Conservation (phyloP, 345 rosid genomes). For the Linum lewisii region DNA sequence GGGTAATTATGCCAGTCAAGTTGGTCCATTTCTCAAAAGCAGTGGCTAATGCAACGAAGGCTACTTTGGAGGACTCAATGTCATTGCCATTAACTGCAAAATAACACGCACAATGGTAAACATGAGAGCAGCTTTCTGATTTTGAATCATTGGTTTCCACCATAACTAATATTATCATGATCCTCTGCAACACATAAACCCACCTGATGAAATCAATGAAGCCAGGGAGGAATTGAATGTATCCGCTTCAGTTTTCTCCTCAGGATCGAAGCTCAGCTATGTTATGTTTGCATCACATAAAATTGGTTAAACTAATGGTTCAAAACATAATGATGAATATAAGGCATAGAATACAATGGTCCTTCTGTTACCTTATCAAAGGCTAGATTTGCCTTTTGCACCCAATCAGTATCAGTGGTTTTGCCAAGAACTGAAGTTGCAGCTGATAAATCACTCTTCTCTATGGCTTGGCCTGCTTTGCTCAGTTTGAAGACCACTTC, state of each 20-base stretch:
- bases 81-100: slow-evolving; percentile 59
- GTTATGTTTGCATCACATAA: neutral
- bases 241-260: slow-evolving; percentile 61
- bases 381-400: slow-evolving; percentile 55
- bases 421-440: slow-evolving; percentile 72
- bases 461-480: slow-evolving; percentile 86
- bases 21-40: slow-evolving; percentile 79
- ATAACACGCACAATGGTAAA: slow-evolving; percentile 1
- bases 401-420: slow-evolving; percentile 62
- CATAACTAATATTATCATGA: neutral
- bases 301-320: neutral
- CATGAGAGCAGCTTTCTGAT: neutral
- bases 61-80: slow-evolving; percentile 60
- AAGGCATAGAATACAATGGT: no score
- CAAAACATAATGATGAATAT: neutral
- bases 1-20: slow-evolving; percentile 54
- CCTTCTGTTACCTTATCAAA: slow-evolving; percentile 47
- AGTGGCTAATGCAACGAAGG: slow-evolving; percentile 66
- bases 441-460: slow-evolving; percentile 55
- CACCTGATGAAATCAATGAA: slow-evolving; percentile 76
- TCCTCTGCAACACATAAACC: neutral
- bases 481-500: slow-evolving; percentile 84
- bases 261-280: slow-evolving; percentile 64
- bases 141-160: no score
- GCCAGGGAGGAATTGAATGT: slow-evolving; percentile 69